A percentile compares a stretch with the other conserved stretches of the same genome.
phyloP scores from a whole-genome alignment of 257 asterid species.

The Solanum corneliomulleri region DNA sequence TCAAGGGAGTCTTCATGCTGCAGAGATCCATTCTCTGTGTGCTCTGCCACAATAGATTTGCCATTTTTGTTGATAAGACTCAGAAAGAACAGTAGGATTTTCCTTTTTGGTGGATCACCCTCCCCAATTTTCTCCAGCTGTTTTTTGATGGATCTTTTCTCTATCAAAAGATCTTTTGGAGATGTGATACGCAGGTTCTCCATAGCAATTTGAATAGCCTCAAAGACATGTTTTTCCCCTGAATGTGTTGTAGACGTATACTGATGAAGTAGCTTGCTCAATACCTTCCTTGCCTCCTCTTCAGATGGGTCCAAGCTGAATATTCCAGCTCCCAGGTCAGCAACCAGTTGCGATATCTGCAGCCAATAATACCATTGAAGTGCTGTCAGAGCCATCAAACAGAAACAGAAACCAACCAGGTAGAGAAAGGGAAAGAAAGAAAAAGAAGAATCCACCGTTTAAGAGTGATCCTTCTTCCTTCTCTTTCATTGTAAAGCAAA shows the following conservation, averaged over 20 bases:
- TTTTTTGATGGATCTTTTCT: constrained; percentile 58
- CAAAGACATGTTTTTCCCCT: constrained; percentile 28
- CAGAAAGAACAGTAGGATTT: constrained; percentile 43
- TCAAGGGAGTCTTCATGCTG: constrained; percentile 17
- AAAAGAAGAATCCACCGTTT: neutral
- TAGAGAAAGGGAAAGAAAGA: neutral
- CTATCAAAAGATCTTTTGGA: constrained; percentile 49
- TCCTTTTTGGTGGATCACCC: constrained; percentile 33
- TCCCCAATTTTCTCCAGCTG: constrained; percentile 37
- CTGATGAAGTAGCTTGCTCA: constrained; percentile 48
- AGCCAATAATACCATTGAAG: constrained; percentile 1
- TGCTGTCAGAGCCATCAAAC: neutral
- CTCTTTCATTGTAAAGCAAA: neutral
- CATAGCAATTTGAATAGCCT: constrained; percentile 41
- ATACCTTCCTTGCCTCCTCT: constrained; percentile 59
- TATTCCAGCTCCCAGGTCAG: constrained; percentile 40
- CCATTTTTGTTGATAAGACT: constrained; percentile 53
- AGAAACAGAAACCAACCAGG: neutral
- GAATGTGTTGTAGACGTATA: constrained; percentile 37
- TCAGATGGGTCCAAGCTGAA: constrained; percentile 71
- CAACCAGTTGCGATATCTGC: constrained; percentile 63
- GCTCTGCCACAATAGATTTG: constrained; percentile 24
- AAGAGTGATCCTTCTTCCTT: neutral
- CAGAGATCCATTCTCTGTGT: constrained; percentile 12
- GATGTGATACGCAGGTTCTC: constrained; percentile 50